Base-by-base conservation (phyloP, 441 rosid species). In the Gossypium schwendimanii region DNA sequence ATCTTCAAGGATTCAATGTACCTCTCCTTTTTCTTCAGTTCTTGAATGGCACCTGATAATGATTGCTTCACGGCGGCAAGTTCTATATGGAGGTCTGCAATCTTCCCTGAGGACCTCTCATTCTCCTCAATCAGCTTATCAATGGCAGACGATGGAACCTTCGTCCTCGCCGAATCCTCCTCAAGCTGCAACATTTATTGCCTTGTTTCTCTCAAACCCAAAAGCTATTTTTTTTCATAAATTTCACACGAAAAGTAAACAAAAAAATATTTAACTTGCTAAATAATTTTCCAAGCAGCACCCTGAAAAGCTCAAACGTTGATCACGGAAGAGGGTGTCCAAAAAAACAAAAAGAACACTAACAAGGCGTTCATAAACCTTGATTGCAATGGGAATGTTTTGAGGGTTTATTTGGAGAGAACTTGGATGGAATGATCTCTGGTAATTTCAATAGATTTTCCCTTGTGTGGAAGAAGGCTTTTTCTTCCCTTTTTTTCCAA, bases 81-180 rank as follows among this genome's bases (percentile, higher is more conserved):
- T 75, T 88, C 90, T 1, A 83, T 55, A 59, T 79, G 75, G 2
- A 79, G 63, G 70, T 83, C 88, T 9, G 85, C 81, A 50, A 81
- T 84, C 47, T 81, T 84, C 6, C 72, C 81, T 4, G 54, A 55
- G 15, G 72, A 78, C 73, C 72, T 78, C 47, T 12, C 33, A 62
- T 79, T 77, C 8, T 82, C 81, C 72, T 80, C 84, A 20, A 60
- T 61, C 23, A 83, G 84, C 71, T 84, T 84, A 3, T 70, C 59
- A 0, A 61, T 28, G 6, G 68, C 65, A 20, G 57, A 20, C 66
- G 84, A 70, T 69, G 45, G 71, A 6, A 79, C 80, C 69, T 73
- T 77, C 26, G 70, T 36, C 33, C 53, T 64, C 47, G 15, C 58
- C 26, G 75, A 52, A 71, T 69, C 82, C 70, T 70, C 79, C 72